Evolutionary conservation across 2,329 filamentous ascomycete genomes (phyloP).

Genomic region (Tolypocladium tundrense): DNA sequence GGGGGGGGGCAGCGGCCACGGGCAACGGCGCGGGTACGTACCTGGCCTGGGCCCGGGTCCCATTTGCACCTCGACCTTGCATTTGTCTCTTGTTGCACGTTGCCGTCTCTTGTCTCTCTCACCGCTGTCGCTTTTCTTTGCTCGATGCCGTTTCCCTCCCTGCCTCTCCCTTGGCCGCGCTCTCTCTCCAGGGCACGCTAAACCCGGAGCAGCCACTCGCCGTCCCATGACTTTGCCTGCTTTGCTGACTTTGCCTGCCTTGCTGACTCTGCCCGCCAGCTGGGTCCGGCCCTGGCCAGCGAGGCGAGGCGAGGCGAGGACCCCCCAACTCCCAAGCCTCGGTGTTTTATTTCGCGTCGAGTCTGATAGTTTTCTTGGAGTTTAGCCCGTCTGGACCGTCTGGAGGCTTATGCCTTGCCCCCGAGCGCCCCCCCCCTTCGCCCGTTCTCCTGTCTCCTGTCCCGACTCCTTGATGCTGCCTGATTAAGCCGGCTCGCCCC

Average conservation of each 20-base stretch:
- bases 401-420: background rate
- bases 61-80: background rate
- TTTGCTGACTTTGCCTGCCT: background rate
- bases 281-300: background rate
- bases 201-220: background rate
- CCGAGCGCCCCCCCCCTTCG: background rate
- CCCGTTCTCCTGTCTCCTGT: background rate
- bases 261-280: background rate
- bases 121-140: background rate
- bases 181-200: background rate
- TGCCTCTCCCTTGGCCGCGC: background rate
- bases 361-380: background rate
- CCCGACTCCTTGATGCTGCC: conserved; percentile 2
- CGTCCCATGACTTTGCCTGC: background rate
- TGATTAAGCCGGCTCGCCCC: conserved; percentile 8
- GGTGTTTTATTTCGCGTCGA: background rate
- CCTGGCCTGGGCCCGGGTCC: background rate
- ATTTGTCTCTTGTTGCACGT: background rate
- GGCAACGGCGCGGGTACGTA: background rate
- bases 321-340: background rate
- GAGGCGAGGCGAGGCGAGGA: background rate
- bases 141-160: background rate
- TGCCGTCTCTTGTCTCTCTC: background rate
- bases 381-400: background rate
- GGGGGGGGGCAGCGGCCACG: background rate